These are phyloP conservation scores for Biscogniauxia mediterranea DNA, from an alignment of 2,329 filamentous ascomycete genomes.

Conservation along the genomic window DNA sequence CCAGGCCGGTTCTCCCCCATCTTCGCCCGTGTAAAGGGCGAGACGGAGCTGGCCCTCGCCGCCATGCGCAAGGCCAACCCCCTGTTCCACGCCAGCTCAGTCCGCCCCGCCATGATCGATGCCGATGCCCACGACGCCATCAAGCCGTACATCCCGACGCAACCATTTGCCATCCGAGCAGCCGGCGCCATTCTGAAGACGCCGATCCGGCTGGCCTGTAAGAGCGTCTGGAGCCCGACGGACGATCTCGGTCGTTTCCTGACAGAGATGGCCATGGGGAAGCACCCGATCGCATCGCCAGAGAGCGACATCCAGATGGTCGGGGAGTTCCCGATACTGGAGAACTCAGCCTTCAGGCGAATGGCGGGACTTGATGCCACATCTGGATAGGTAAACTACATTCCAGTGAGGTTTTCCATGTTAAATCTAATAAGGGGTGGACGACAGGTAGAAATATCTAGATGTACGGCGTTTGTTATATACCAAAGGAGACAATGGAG, in stretches of 20 bases:
- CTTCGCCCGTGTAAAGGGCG: slow-evolving; percentile 66
- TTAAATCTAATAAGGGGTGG: too few relatives aligned
- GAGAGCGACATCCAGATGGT: slow-evolving; percentile 26
- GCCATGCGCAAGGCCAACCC: slow-evolving; percentile 45
- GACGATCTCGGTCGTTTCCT: slow-evolving; percentile 43
- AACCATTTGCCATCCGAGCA: slow-evolving; percentile 17
- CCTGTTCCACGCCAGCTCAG: slow-evolving; percentile 52
- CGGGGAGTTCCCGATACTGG: slow-evolving; percentile 31
- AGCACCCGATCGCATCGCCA: slow-evolving; percentile 25
- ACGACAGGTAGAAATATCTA: background rate
- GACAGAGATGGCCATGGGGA: slow-evolving; percentile 45
- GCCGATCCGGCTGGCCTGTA: slow-evolving; percentile 17
- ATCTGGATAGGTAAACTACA: slow-evolving; percentile 1
- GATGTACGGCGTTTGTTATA: background rate
- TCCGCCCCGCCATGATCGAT: slow-evolving; percentile 63
- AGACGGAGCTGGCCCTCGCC: slow-evolving; percentile 59
- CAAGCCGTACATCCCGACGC: slow-evolving; percentile 40
- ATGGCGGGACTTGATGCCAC: slow-evolving; percentile 19
- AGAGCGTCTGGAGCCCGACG: slow-evolving; percentile 41
- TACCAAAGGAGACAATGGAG: background rate
- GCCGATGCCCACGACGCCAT: slow-evolving; percentile 39
- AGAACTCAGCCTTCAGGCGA: slow-evolving; percentile 30
- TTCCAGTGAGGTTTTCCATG: background rate
- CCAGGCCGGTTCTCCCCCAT: slow-evolving; percentile 55
- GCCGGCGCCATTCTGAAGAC: slow-evolving; percentile 24